Evolutionary conservation across 2,329 filamentous ascomycete species (phyloP), one percentile per base, ranked within the genome.

Genomic region (Metarhizium sp.): DNA sequence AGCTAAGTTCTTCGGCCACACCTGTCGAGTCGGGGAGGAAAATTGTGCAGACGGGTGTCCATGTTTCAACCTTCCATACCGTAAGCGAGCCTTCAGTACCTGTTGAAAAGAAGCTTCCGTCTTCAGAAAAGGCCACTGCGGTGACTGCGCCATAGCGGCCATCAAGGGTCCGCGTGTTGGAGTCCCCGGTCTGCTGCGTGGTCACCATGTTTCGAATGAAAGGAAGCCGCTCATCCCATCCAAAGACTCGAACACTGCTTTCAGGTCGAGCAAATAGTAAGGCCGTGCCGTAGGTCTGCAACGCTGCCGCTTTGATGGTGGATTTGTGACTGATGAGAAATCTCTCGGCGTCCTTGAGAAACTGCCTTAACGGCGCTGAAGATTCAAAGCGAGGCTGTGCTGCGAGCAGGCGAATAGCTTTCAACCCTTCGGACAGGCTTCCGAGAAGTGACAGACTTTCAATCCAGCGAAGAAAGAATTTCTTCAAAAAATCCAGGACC

Each of bases 221-320:
- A 1, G 34, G 18, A 7, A 61, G 60, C 34, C 55, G 55, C 51
- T 66, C 55, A 25, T 49, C 50, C 54, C 54, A 58, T 45, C 55
- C 58, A n/a, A 55, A 40, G n/a, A 29, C 50, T 50, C 61, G 54
- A 11, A 65, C 56, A 8, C 59, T 18, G 52, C 63, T 68, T 3
- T 51, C 36, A 2, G 50, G 38, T 30, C 67, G 70, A 52, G 63
- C 64, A 55, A 73, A 73, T 47, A 64, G 59, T 16, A 64, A 67
- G 7, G 57, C 67, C n/a, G 60, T 68, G 10, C 56, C 62, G 57
- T 74, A 74, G 20, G 62, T 56, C 57, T 74, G 70, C 6, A 66
- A 58, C 18, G 69, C 62, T 25, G 61, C 53, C 6, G 55, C 58
- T 50, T 67, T 55, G 48, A 72, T 66, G 42, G 63, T 50, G 48